Conservation (phyloP, 371 early-diverging fungal genomes). For the Apophysomyces trapeziformis region DNA sequence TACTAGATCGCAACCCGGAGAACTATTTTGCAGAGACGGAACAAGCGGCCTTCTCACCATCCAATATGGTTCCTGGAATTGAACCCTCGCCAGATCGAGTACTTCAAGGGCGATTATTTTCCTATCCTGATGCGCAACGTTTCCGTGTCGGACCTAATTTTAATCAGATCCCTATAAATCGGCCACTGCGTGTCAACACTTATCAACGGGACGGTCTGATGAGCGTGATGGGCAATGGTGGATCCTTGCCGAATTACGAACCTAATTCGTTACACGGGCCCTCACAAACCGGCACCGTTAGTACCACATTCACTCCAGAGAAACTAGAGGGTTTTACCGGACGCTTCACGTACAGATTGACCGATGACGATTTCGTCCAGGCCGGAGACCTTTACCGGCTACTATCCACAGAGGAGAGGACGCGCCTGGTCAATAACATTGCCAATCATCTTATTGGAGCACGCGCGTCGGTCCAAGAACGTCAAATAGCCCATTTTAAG, state of each 20-base stretch:
- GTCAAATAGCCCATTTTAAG: slow-evolving; percentile 76
- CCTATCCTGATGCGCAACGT: slow-evolving; percentile 80
- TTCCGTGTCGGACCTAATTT: slow-evolving; percentile 81
- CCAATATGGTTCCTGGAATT: slow-evolving; percentile 78
- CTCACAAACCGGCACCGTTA: slow-evolving; percentile 54
- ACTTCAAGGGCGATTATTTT: slow-evolving; percentile 81
- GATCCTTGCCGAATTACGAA: slow-evolving; percentile 76
- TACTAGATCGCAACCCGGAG: slow-evolving; percentile 75
- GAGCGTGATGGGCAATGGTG: slow-evolving; percentile 71
- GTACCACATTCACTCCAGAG: slow-evolving; percentile 47
- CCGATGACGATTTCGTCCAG: slow-evolving; percentile 78
- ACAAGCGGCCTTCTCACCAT: slow-evolving; percentile 80
- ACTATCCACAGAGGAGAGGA: slow-evolving; percentile 67
- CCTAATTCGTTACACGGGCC: slow-evolving; percentile 72
- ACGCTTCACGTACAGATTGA: slow-evolving; percentile 59
- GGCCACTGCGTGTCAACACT: neutral
- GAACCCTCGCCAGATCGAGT: slow-evolving; percentile 72
- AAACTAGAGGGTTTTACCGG: slow-evolving; percentile 59
- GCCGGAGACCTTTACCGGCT: slow-evolving; percentile 74
- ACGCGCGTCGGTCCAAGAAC: slow-evolving; percentile 73
- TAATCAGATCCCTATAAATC: neutral
- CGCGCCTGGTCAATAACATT: slow-evolving; percentile 72
- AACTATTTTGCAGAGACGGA: slow-evolving; percentile 86
- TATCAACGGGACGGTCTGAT: slow-evolving; percentile 75
- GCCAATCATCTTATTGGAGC: slow-evolving; percentile 73